Evolutionary conservation across 768 basidiomycete species (phyloP).

Genomic region (Lactarius evosmus): DNA sequence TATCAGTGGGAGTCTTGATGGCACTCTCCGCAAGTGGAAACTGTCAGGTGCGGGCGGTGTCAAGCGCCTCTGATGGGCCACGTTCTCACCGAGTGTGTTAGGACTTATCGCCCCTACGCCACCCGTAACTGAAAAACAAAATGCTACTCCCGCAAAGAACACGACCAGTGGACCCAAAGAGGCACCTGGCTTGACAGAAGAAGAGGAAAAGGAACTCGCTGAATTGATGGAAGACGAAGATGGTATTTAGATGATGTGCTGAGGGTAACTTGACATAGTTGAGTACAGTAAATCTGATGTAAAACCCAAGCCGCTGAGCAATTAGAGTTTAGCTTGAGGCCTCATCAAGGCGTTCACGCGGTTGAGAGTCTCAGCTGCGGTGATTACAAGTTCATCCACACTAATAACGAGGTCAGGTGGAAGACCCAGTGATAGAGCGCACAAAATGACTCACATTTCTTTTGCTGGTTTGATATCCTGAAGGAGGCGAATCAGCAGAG

Average conservation of each 20-base stretch:
- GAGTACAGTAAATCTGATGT: not conserved
- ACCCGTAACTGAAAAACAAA: not conserved
- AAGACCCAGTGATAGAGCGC: not conserved
- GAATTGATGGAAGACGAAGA: slow-evolving; percentile 56
- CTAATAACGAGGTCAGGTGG: slow-evolving; percentile 38
- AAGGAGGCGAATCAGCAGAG: slow-evolving; percentile 16
- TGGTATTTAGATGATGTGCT: not conserved
- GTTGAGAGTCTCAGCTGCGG: slow-evolving; percentile 58
- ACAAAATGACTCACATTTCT: slow-evolving; percentile 58
- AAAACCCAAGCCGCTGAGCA: not conserved
- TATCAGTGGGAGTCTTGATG: slow-evolving; percentile 79
- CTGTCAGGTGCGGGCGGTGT: slow-evolving; percentile 48
- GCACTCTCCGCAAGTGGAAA: slow-evolving; percentile 84
- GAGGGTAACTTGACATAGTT: not conserved
- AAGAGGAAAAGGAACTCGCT: slow-evolving; percentile 86
- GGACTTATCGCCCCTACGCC: slow-evolving; percentile 10
- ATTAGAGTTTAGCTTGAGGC: slow-evolving; percentile 51
- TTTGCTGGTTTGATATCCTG: slow-evolving; percentile 83
- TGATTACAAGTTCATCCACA: slow-evolving; percentile 77
- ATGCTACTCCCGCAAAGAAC: not conserved
- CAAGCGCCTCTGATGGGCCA: not conserved
- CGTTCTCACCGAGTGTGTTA: slow-evolving; percentile 3
- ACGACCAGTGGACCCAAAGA: slow-evolving; percentile 11
- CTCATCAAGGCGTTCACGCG: slow-evolving; percentile 42
- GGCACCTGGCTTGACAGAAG: slow-evolving; percentile 61